Conservation (phyloP, 73 alveolate genomes). For the Paramecium tetraurelia region DNA sequence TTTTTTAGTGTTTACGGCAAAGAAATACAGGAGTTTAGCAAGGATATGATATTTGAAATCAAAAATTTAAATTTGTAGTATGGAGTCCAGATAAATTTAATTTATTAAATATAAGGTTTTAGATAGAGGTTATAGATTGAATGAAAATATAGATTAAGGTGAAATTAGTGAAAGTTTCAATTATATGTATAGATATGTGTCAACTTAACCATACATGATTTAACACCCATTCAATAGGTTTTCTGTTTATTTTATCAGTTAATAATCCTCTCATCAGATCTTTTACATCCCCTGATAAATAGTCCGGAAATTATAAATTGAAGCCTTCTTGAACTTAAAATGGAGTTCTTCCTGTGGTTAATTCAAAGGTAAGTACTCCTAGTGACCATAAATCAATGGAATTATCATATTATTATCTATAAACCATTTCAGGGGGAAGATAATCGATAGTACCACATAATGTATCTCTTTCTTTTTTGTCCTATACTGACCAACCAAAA, state of each 20-base stretch:
- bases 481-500: constrained; percentile 62
- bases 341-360: constrained; percentile 81
- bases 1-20: constrained; percentile 74
- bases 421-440: constrained; percentile 97
- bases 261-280: constrained; percentile 45
- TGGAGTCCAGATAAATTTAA: too few species aligned
- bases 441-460: constrained; percentile 96
- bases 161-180: too few species aligned
- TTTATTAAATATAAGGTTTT: too few species aligned
- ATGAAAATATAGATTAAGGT: background rate
- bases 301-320: constrained; percentile 25
- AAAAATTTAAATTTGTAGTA: too few species aligned
- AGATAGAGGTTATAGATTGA: too few species aligned
- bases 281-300: constrained; percentile 52
- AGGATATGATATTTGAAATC: constrained; percentile 58
- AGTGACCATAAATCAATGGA: constrained; percentile 96
- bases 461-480: constrained; percentile 70
- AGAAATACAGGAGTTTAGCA: constrained; percentile 53
- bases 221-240: constrained; percentile 43
- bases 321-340: constrained; percentile 14
- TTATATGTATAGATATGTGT: background rate
- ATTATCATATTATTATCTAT: constrained; percentile 82
- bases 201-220: constrained; percentile 47
- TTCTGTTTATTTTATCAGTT: constrained; percentile 21
- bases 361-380: constrained; percentile 94